Conservation (phyloP, 192 early-diverging fungal genomes). For the Podila epicladia region DNA sequence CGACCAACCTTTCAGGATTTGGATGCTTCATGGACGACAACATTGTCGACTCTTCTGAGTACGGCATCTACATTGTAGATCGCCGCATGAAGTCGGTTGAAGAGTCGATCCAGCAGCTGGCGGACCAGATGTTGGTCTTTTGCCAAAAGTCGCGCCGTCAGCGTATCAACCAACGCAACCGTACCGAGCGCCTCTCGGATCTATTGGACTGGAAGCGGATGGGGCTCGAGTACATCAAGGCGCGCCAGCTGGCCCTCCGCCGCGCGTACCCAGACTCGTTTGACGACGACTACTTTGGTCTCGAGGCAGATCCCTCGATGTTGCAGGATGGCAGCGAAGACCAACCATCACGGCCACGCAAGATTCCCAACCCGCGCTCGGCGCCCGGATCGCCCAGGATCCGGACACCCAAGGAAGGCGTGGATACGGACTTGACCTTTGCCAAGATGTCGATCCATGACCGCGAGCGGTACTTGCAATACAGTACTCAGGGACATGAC, state of each 20-base stretch:
- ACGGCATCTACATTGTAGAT: conserved; percentile 98
- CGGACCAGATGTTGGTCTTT: conserved; percentile 91
- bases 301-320: conserved; percentile 11
- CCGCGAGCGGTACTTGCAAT: conserved; percentile 35
- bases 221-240: conserved; percentile 98
- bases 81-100: conserved; percentile 90
- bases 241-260: conserved; percentile 90
- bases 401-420: conserved; percentile 48
- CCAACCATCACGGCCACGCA: conserved; percentile 45
- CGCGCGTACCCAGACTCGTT: conserved; percentile 91
- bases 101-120: conserved; percentile 91
- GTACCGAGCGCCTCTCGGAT: conserved; percentile 93
- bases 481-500: conserved; percentile 42
- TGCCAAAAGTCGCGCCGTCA: conserved; percentile 96
- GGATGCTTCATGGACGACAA: conserved; percentile 99
- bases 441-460: conserved; percentile 46
- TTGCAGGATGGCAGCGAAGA: conserved; percentile 4
- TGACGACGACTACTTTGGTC: conserved; percentile 64
- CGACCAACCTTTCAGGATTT: conserved; percentile 96
- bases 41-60: conserved; percentile 88
- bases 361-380: conserved; percentile 89
- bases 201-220: conserved; percentile 98
- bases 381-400: conserved; percentile 88
- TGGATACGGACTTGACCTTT: conserved; percentile 44
- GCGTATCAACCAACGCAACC: conserved; percentile 98